Evolutionary conservation across 345 rosid species (phyloP).

Genomic region (Murraya koenigii): DNA sequence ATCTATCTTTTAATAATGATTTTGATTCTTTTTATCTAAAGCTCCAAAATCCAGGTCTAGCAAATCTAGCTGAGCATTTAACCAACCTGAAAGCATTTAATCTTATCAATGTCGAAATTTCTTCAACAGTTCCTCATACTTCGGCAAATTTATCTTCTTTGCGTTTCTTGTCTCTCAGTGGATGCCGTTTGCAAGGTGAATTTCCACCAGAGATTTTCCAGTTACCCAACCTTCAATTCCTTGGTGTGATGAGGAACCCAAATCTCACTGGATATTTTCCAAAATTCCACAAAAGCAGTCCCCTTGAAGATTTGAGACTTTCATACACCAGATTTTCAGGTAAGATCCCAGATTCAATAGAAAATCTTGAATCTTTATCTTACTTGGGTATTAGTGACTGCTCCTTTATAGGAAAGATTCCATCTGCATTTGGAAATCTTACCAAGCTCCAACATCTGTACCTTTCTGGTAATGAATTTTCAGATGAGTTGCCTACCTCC

Average conservation of each 20-base stretch:
- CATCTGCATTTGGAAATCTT: background rate
- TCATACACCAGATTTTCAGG: background rate
- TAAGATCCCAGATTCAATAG: background rate
- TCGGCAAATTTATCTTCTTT: background rate
- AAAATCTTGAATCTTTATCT: background rate
- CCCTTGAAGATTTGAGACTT: background rate
- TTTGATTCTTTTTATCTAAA: background rate
- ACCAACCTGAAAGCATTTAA: constrained; percentile 13
- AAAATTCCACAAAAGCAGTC: background rate
- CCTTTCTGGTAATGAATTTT: background rate
- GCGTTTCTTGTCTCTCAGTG: background rate
- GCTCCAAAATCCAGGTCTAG: background rate
- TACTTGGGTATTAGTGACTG: background rate
- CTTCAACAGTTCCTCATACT: background rate
- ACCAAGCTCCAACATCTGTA: background rate
- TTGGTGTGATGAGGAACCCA: rapidly evolving
- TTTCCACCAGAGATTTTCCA: background rate
- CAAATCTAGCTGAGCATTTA: background rate
- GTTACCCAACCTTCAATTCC: background rate
- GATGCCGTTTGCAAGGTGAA: background rate
- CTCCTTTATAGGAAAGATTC: background rate
- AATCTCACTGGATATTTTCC: background rate
- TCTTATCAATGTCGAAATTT: background rate
- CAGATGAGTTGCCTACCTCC: background rate
- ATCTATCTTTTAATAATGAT: background rate